Percentiles rank a stretch among this genome's conserved stretches.
phyloP scores from a whole-genome alignment of 1,284 basidiomycete genomes.

The Mycosarcoma mackinlayi region DNA sequence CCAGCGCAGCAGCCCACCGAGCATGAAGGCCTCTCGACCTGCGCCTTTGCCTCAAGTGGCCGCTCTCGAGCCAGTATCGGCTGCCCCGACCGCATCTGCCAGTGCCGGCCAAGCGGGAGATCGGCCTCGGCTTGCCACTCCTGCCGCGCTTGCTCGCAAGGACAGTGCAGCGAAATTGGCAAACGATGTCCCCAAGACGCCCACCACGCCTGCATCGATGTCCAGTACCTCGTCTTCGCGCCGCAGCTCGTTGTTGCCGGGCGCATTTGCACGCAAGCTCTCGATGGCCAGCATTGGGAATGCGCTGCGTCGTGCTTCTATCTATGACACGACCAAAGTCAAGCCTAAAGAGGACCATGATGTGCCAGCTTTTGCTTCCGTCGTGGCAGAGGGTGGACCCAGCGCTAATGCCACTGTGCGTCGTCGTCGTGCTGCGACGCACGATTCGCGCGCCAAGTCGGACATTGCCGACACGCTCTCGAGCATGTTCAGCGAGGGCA shows the following conservation, averaged over 20 bases:
- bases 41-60: constrained; percentile 18
- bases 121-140: neutral
- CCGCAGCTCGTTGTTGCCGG: constrained; percentile 18
- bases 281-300: constrained; percentile 43
- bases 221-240: constrained; percentile 23
- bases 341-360: constrained; percentile 18
- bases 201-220: constrained; percentile 18
- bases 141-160: constrained; percentile 3
- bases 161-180: neutral
- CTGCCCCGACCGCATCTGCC: too few species aligned
- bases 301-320: constrained; percentile 32
- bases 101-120: neutral
- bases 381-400: neutral
- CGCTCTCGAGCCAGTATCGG: neutral
- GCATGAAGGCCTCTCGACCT: constrained; percentile 16
- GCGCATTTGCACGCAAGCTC: constrained; percentile 30
- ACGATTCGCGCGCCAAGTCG: constrained; percentile 30
- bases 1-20: constrained; percentile 43
- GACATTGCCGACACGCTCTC: constrained; percentile 34
- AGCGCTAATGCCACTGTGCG: neutral
- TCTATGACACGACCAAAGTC: constrained; percentile 32
- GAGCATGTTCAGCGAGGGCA: constrained; percentile 26
- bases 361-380: too few species aligned
- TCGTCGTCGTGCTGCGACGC: constrained; percentile 13
- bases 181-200: constrained; percentile 16